Percentiles rank a stretch among this genome's conserved stretches.
These are phyloP conservation scores for Eutypella sp. DNA, from an alignment of 2,329 filamentous ascomycete genomes.

Conservation along the genomic window DNA sequence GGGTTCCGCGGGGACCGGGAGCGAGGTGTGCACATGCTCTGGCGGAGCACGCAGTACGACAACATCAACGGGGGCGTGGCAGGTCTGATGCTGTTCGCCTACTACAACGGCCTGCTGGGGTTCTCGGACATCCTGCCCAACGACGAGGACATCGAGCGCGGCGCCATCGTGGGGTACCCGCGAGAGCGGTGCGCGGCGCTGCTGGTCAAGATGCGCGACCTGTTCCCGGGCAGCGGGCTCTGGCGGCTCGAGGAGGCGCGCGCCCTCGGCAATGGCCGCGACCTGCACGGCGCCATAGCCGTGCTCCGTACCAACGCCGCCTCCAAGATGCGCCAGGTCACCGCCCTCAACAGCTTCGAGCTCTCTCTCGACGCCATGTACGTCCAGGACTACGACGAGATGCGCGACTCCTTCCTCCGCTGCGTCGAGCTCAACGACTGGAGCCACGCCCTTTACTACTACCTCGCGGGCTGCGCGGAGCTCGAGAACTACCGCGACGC, in stretches of 20 bases:
- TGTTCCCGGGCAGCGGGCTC: constrained; percentile 76
- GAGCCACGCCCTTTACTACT: constrained; percentile 87
- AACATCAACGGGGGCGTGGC: constrained; percentile 93
- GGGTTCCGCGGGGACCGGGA: constrained; percentile 88
- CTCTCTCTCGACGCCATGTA: constrained; percentile 74
- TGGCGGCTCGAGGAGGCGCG: constrained; percentile 89
- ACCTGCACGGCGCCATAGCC: constrained; percentile 62
- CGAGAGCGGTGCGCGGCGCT: constrained; percentile 60
- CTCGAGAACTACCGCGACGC: constrained; percentile 74
- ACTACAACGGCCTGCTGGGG: constrained; percentile 82
- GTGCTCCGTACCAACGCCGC: constrained; percentile 55
- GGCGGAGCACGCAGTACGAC: constrained; percentile 78
- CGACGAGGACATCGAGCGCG: constrained; percentile 48
- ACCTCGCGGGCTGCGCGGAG: constrained; percentile 73
- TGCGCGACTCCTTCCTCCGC: constrained; percentile 67
- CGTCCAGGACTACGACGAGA: constrained; percentile 68
- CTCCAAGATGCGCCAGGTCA: constrained; percentile 81
- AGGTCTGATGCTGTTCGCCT: constrained; percentile 73
- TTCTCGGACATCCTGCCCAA: constrained; percentile 81
- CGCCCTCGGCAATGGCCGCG: constrained; percentile 61
- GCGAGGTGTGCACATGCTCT: constrained; percentile 77
- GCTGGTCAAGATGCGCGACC: constrained; percentile 65
- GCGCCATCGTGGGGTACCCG: constrained; percentile 66
- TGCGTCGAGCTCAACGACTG: constrained; percentile 83
- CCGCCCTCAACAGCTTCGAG: constrained; percentile 82